Evolutionary conservation across 2,329 filamentous ascomycete species (phyloP).

Genomic region (Mycogone perniciosa): DNA sequence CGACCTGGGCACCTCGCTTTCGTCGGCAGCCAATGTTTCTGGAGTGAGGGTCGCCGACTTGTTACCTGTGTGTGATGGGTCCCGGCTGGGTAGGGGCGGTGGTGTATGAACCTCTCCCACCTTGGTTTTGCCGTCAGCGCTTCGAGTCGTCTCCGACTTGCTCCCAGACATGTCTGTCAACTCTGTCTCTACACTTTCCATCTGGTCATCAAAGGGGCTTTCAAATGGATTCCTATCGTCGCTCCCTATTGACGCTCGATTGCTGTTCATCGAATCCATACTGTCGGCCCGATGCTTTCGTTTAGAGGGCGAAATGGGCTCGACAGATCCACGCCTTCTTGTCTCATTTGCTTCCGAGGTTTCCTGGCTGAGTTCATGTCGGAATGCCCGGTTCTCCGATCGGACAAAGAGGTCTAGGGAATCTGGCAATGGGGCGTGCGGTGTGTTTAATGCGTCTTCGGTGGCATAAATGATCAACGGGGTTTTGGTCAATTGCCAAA

Average conservation of each 20-base stretch:
- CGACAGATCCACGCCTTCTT: constrained; percentile 21
- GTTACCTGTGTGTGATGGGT: constrained; percentile 16
- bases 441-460: constrained; percentile 37
- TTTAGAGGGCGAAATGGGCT: constrained; percentile 40
- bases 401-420: constrained; percentile 40
- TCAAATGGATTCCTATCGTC: constrained; percentile 29
- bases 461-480: constrained; percentile 49
- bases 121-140: constrained; percentile 12
- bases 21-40: constrained; percentile 19
- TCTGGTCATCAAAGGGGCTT: constrained; percentile 25
- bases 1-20: constrained; percentile 9
- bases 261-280: constrained; percentile 41
- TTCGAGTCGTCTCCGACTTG: constrained; percentile 13
- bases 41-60: constrained; percentile 22
- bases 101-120: constrained; percentile 13
- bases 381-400: constrained; percentile 47
- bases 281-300: constrained; percentile 41
- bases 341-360: constrained; percentile 17
- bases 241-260: constrained; percentile 38
- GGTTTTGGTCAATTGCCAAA: constrained; percentile 42
- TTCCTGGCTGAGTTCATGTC: constrained; percentile 41
- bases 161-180: constrained; percentile 19
- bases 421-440: constrained; percentile 32
- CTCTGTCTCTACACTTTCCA: constrained; percentile 20
- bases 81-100: constrained; percentile 11